phyloP scores from a whole-genome alignment of 192 early-diverging fungal genomes.

The Borealophlyctis nickersoniae region DNA sequence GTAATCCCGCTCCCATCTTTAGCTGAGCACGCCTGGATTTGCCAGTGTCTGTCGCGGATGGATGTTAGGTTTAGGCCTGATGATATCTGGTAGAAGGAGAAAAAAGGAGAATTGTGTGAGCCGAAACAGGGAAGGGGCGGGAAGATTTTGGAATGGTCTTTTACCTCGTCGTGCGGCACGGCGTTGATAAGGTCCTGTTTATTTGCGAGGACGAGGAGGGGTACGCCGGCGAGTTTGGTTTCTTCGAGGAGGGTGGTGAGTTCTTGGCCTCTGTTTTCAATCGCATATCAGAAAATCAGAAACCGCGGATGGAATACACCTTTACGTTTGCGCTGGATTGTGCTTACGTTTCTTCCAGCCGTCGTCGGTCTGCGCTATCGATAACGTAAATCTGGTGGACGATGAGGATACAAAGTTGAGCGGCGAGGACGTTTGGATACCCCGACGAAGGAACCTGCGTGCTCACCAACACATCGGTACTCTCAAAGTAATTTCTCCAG shows the following conservation, averaged over 20 bases:
- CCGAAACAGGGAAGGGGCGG: background rate
- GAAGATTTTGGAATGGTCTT: background rate
- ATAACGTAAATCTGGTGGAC: constrained; percentile 80
- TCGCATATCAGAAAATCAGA: background rate
- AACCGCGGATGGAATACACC: background rate
- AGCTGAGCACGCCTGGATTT: constrained; percentile 59
- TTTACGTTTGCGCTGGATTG: background rate
- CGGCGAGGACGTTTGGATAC: background rate
- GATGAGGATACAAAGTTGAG: background rate
- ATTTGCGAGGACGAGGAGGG: constrained; percentile 94
- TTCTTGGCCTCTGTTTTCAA: constrained; percentile 54
- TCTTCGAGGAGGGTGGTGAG: constrained; percentile 79
- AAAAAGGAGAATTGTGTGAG: background rate
- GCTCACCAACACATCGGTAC: constrained; percentile 55
- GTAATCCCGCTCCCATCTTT: constrained; percentile 46
- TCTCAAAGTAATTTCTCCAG: constrained; percentile 65
- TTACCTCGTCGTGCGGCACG: constrained; percentile 51
- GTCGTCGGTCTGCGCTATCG: constrained; percentile 82
- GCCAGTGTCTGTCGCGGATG: constrained; percentile 57
- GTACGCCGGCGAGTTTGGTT: constrained; percentile 83
- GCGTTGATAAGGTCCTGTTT: constrained; percentile 86
- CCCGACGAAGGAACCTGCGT: constrained; percentile 6
- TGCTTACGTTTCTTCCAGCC: constrained; percentile 72
- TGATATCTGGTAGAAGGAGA: constrained; percentile 46
- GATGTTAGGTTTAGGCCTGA: constrained; percentile 52